These are phyloP conservation scores for Picochlorum sp. DNA, from an alignment of 139 green algal genomes.

Conservation along the genomic window DNA sequence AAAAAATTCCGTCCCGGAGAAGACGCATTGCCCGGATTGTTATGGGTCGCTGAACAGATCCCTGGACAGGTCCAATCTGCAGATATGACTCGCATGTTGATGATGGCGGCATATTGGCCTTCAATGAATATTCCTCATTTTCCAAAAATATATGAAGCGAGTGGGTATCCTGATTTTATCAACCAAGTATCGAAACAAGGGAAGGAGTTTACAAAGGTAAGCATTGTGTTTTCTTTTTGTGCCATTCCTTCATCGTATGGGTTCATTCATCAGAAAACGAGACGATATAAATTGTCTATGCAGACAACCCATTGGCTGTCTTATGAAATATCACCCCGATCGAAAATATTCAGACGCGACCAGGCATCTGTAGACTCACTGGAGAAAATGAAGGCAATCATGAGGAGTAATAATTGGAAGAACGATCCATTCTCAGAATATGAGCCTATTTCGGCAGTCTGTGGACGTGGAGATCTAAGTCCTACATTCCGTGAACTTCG, in stretches of 20 bases:
- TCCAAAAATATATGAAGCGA: slow-evolving; percentile 40
- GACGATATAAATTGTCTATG: too few species aligned
- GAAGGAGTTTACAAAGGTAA: slow-evolving; percentile 30
- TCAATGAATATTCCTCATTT: slow-evolving; percentile 68
- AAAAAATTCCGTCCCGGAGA: slow-evolving; percentile 47
- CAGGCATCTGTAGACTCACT: slow-evolving; percentile 25
- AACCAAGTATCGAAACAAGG: slow-evolving; percentile 13
- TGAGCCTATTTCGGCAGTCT: slow-evolving; percentile 39
- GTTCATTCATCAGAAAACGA: too few species aligned
- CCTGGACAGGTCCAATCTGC: slow-evolving; percentile 31
- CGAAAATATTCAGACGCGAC: slow-evolving; percentile 58
- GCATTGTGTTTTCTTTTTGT: too few species aligned
- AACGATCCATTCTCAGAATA: slow-evolving; percentile 24
- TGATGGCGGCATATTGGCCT: slow-evolving; percentile 46
- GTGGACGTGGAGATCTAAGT: slow-evolving; percentile 43
- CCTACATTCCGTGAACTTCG: slow-evolving; percentile 12
- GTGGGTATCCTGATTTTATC: slow-evolving; percentile 35
- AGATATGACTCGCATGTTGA: slow-evolving; percentile 33
- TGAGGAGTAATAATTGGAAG: slow-evolving; percentile 53
- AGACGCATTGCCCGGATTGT: slow-evolving; percentile 26
- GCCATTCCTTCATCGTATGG: too few species aligned
- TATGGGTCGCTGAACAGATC: slow-evolving; percentile 61
- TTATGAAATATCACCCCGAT: slow-evolving; percentile 41
- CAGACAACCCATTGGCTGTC: slow-evolving; percentile 40
- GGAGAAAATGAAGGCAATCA: slow-evolving; percentile 36